Evolutionary conservation across 352 stramenopile genomes (phyloP), one percentile per base, ranked within the genome.

Genomic region (Phytophthora rubi): DNA sequence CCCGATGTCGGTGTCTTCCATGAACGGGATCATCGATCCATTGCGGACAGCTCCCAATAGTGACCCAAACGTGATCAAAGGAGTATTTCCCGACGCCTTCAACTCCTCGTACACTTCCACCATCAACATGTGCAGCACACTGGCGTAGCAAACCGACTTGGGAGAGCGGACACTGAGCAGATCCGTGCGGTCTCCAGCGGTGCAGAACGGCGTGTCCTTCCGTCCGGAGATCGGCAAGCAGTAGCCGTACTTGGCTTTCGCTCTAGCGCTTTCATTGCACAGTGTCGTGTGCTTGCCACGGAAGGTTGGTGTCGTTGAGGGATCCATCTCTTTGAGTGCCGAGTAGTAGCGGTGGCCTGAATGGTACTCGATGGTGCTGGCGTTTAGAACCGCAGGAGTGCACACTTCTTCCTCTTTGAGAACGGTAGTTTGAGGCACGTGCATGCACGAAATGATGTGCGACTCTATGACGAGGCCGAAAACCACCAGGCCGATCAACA

Each of bases 51-150:
- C 81, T 42, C 81, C 81, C 0, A 89, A 65, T 35, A 89, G 59
- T 42, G 82, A 79, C 15, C 82, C 82, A 21, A 75, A 90, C 3
- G 80, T 60, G 37, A 88, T 54, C 15, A 75, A 51, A 32, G 82
- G 82, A 6, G 63, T 59, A 8, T 66, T 73, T 4, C 62, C 59
- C 8, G 76, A 55, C 0, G 45, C 60, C 18, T 70, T n/a, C 28
- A 88, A 53, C 52, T 88, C 75, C 28, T 77, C 71, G 65, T 88
- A 88, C 8, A 86, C 79, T 60, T 88, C 82, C 18, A 86, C 61
- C 33, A 90, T 68, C 21, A 90, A 39, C 75, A 90, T 79, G 65
- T 90, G 80, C 59, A 90, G 65, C 26, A 83, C 75, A 52, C 79
- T 88, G 18, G 56, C 70, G 39, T 81, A 83, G 56, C 82, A 90